Base-by-base conservation (phyloP, 257 asterid species). In the Solanum gracilifrons region DNA sequence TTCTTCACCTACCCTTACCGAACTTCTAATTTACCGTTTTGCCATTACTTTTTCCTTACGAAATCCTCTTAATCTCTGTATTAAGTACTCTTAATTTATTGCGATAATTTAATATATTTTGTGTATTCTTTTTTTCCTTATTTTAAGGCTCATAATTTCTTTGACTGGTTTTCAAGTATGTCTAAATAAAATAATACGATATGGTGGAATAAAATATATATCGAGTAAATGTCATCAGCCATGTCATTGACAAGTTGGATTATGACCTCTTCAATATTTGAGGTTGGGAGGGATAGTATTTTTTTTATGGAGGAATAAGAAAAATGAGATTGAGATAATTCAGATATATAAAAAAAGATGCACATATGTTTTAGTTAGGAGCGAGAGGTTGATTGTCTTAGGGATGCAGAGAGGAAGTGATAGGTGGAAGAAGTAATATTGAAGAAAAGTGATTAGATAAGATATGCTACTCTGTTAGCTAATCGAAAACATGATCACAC, bases 31-130 rank as follows among this genome's bases (percentile, higher is more conserved):
- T 85, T 85, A 85, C 87, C 8, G 3, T 85, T 85, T 85, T 64
- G 87, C 87, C 87, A 85, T 85, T 85, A 20, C 87, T 29, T 80
- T 46, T 46, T 46, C 41, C 69, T 29, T 80, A 46, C 85, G 69
- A n/a, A 77, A 13, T 46, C 85, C 39, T 79, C 66, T n/a, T n/a
- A 64, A 64, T 64, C 31, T 64, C 15, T 0, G 1, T 64, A n/a
- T 25, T 64, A 64, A 64, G 68, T 43, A 43, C 55, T 7, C 36
- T 41, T 41, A 41, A 41, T 41, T 41, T 41, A 41, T 41, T 41
- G 48, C 48, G 48, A 41, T 43, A 43, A 43, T 43, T 43, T 43
- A 72, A 72, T 32, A 72, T 72, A 7, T 16, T 32, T 72, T 72
- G 79, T 32, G 36, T 1, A 18, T 51, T 58, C 4, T 16, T 8